These are phyloP conservation scores for Thuja plicata DNA, from an alignment of 83 land plant species.

Conservation along the genomic window DNA sequence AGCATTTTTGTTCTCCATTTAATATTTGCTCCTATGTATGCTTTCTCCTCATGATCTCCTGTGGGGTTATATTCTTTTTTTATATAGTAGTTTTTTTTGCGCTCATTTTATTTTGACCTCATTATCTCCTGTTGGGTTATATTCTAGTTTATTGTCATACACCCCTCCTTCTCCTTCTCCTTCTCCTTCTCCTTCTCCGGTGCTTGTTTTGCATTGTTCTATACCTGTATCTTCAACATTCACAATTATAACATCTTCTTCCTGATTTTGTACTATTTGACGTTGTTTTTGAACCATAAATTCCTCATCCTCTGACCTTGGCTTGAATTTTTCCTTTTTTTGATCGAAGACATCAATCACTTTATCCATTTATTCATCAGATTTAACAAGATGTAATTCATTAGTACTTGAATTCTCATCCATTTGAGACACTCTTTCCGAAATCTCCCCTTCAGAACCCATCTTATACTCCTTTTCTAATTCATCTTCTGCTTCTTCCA, in stretches of 20 bases:
- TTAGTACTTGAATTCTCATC: background rate
- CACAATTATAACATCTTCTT: background rate
- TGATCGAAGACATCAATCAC: background rate
- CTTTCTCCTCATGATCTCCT: too few species aligned
- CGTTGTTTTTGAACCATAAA: background rate
- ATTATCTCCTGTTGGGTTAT: too few species aligned
- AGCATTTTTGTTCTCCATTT: too few species aligned
- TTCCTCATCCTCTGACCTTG: background rate
- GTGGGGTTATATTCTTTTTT: too few species aligned
- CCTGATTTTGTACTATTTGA: background rate
- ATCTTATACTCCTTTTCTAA: background rate
- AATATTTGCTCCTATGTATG: too few species aligned
- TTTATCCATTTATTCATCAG: background rate
- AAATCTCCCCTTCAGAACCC: slow-evolving; percentile 14
- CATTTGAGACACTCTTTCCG: background rate
- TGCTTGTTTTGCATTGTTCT: background rate
- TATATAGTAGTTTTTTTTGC: too few species aligned
- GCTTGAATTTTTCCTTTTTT: background rate
- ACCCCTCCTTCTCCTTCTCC: background rate
- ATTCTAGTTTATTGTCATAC: too few species aligned
- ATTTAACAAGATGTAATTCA: background rate
- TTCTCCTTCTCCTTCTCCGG: background rate
- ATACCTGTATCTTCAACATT: background rate
- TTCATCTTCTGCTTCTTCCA: background rate
- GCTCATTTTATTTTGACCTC: too few species aligned